A percentile compares a stretch with the other conserved stretches of the same genome.
Evolutionary conservation across 2,329 filamentous ascomycete species (phyloP).

Genomic region (Bertia moriformis): DNA sequence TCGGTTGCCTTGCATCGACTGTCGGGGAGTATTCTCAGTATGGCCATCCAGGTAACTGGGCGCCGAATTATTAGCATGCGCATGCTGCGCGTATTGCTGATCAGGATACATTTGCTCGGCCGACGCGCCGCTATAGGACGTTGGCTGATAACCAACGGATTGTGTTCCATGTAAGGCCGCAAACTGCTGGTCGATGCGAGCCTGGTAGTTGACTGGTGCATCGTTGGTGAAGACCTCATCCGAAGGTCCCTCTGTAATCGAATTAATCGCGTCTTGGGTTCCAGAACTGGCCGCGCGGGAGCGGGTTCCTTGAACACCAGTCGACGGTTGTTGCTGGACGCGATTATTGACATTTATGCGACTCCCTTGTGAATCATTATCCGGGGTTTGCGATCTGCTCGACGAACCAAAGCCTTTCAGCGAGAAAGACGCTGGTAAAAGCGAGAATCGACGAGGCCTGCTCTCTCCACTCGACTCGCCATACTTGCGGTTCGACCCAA

Average conservation of each 20-base stretch:
- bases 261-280: background rate
- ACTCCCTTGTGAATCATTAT: constrained; percentile 28
- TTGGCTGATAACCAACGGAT: background rate
- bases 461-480: constrained; percentile 31
- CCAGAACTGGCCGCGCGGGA: background rate
- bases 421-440: constrained; percentile 51
- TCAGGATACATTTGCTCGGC: background rate
- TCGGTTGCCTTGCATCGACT: constrained; percentile 14
- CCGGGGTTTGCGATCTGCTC: constrained; percentile 26
- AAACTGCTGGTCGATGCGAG: background rate
- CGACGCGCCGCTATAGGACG: background rate
- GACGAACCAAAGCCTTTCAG: constrained; percentile 48
- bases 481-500: constrained; percentile 34
- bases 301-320: background rate
- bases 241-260: background rate
- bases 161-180: background rate
- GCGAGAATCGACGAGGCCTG: constrained; percentile 45
- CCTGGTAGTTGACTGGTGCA: background rate
- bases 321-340: background rate
- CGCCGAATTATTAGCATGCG: background rate
- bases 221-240: background rate
- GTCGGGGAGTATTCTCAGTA: constrained; percentile 23
- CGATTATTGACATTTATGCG: background rate
- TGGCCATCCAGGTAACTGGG: background rate
- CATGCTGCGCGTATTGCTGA: background rate